phyloP scores from a whole-genome alignment of 108 stramenopile species.

The Skeletonema costatum region DNA sequence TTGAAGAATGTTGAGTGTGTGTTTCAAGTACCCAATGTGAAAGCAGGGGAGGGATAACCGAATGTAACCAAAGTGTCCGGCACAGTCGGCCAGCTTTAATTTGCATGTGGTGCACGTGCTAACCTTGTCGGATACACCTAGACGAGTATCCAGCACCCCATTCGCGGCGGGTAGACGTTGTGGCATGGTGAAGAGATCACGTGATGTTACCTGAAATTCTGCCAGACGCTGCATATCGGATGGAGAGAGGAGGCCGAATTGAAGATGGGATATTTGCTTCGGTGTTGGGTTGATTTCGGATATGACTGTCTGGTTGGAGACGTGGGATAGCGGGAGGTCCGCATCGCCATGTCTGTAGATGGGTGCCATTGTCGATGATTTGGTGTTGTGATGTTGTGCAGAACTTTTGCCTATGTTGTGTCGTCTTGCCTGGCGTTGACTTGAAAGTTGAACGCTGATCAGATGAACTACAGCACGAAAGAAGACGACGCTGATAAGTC shows the following conservation, averaged over 20 bases:
- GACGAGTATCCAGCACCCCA: slow-evolving; percentile 91
- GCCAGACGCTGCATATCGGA: slow-evolving; percentile 91
- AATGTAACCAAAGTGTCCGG: slow-evolving; percentile 97
- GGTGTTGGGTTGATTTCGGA: slow-evolving; percentile 73
- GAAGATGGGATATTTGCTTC: slow-evolving; percentile 93
- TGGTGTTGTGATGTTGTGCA: neutral
- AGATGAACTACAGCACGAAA: neutral
- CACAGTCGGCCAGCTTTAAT: slow-evolving; percentile 91
- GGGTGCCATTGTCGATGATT: neutral
- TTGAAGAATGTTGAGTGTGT: slow-evolving; percentile 90
- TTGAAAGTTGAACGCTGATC: neutral
- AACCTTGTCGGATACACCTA: slow-evolving; percentile 95
- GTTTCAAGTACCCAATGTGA: slow-evolving; percentile 97
- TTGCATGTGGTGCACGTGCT: slow-evolving; percentile 93
- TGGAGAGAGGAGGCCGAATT: slow-evolving; percentile 94
- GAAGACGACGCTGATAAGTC: neutral
- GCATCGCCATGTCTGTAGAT: neutral
- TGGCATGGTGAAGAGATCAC: slow-evolving; percentile 95
- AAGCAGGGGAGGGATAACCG: slow-evolving; percentile 95
- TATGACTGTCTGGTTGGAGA: slow-evolving; percentile 53
- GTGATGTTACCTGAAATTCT: slow-evolving; percentile 92
- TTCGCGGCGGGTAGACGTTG: slow-evolving; percentile 85
- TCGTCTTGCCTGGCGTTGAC: neutral
- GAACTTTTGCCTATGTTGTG: neutral
- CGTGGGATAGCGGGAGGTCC: slow-evolving; percentile 24